Evolutionary conservation across 73 alveolate genomes (phyloP), one percentile per base, ranked within the genome.

Genomic region (Stentor coeruleus): DNA sequence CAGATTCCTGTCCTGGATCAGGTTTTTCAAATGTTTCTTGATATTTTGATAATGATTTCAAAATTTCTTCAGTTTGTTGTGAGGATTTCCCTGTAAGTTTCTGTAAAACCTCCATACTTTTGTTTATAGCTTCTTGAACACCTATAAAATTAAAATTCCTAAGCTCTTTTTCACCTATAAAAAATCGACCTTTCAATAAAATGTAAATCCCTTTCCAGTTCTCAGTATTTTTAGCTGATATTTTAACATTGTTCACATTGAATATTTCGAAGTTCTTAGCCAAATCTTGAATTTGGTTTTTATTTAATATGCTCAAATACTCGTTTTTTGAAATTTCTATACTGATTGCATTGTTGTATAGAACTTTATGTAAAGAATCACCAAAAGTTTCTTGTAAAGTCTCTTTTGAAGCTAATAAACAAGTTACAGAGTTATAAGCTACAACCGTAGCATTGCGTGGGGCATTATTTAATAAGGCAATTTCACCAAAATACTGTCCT

Each of bases 401-500:
- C 20, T 6, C 20, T 49, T 20, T 6, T 6, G 28, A 11, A 11
- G 20, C 20, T 20, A 49, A 11, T 49, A 87, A 58, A 33, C 80
- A 60, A 15, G 59, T 74, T 0, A 87, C 94, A 2, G 57, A 89
- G 28, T n/a, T 28, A 28, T 30, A 84, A 74, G 95, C 95, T 81
- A 40, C 81, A 3, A 76, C 93, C 14, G 94, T 87, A 14, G 95
- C 95, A 0, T 84, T 86, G 86, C 95, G 86, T 39, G 75, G 59
- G 42, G 90, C 66, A 74, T 77, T 88, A 6, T 59, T 41, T 35
- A 76, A 83, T 39, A 89, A 73, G 3, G 94, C 91, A 60, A 76
- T 74, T 82, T 89, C 95, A 37, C 93, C 94, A 38, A 87, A 87
- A 20, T 84, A 87, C 73, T 87, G 91, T 28, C 93, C 93, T 33